These are phyloP conservation scores for Erodium chrysanthum DNA, from an alignment of 441 rosid genomes.

Conservation along the genomic window DNA sequence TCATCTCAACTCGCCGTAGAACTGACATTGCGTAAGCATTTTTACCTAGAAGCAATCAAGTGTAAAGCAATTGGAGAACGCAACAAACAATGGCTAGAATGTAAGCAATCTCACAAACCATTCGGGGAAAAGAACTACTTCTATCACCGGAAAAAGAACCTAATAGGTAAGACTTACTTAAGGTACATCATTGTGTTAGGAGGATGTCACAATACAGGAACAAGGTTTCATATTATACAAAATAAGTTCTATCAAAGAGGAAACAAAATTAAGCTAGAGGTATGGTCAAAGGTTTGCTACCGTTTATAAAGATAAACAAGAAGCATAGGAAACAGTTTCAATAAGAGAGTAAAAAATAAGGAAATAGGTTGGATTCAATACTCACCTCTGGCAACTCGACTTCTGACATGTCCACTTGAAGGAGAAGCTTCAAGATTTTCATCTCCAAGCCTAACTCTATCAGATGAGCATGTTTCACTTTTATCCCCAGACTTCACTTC, in stretches of 20 bases:
- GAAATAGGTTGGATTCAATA: conserved; percentile 15
- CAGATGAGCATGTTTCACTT: conserved; percentile 29
- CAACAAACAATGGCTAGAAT: background rate
- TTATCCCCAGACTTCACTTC: conserved; percentile 33
- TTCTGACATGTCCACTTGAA: conserved; percentile 27
- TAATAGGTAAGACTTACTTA: too few species aligned
- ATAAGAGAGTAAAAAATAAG: background rate
- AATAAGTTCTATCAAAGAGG: background rate
- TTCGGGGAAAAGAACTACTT: background rate
- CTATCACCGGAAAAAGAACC: background rate
- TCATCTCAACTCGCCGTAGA: conserved; percentile 70
- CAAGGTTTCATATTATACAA: background rate
- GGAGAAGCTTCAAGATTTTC: conserved; percentile 37
- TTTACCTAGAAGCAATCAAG: conserved; percentile 44
- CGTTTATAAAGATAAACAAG: background rate
- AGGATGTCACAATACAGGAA: background rate
- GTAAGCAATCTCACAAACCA: background rate
- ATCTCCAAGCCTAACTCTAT: conserved; percentile 35
- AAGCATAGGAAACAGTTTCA: background rate
- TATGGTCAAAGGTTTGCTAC: background rate
- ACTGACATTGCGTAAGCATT: conserved; percentile 88
- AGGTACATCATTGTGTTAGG: too few species aligned
- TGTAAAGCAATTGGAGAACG: too few species aligned
- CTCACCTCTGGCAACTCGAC: conserved; percentile 55
- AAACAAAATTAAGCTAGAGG: background rate